These are phyloP conservation scores for Phlyctochytrium bullatum DNA, from an alignment of 192 early-diverging fungal species.

Conservation along the genomic window DNA sequence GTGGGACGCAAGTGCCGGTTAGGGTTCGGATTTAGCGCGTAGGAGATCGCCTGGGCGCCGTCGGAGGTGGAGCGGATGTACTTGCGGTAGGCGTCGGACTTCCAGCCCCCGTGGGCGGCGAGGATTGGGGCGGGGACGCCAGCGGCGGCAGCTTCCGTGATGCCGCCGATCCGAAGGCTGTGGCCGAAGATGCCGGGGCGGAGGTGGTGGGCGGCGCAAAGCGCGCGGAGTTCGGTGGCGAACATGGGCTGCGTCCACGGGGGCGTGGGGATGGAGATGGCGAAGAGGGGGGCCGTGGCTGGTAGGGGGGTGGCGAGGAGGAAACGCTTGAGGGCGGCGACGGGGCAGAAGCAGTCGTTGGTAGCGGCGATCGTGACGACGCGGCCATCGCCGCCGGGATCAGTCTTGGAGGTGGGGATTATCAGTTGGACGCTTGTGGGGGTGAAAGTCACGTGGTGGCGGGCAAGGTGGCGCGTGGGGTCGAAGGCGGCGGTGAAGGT, in stretches of 20 bases:
- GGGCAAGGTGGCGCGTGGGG: background rate
- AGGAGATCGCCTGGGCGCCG: too few relatives aligned
- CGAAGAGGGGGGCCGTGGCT: background rate
- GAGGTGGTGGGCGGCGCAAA: background rate
- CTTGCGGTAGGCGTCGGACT: slow-evolving; percentile 6
- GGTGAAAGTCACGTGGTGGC: too few relatives aligned
- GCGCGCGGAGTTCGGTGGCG: background rate
- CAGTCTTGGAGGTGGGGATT: too few relatives aligned
- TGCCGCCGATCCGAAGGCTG: slow-evolving; percentile 14
- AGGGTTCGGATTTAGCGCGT: too few relatives aligned
- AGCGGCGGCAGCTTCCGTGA: background rate
- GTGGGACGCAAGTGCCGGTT: too few relatives aligned
- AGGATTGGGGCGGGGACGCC: background rate
- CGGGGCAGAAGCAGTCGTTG: too few relatives aligned
- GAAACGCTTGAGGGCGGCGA: background rate
- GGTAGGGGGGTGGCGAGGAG: slow-evolving; percentile 2
- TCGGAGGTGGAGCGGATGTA: background rate
- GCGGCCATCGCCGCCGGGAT: too few relatives aligned
- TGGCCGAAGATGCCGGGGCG: slow-evolving; percentile 7
- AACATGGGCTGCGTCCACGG: background rate
- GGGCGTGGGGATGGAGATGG: background rate
- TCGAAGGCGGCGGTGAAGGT: background rate
- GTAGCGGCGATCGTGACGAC: too few relatives aligned
- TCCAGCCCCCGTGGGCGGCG: background rate
- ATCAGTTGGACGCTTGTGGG: too few relatives aligned